These are phyloP conservation scores for Malus hybrid DNA, from an alignment of 331 rosid genomes.

Conservation along the genomic window DNA sequence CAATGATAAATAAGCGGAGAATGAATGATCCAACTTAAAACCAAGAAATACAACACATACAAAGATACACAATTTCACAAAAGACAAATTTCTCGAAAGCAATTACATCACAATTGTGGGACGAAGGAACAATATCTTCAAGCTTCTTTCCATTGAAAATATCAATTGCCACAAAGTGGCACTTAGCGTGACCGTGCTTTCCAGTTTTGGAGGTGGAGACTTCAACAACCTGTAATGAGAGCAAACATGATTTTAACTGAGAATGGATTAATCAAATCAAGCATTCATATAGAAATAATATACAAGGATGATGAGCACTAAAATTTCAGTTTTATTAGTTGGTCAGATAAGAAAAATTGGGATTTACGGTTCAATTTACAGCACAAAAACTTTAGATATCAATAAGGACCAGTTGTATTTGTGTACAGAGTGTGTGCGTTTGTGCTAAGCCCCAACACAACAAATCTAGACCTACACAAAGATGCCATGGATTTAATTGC, in stretches of 20 bases:
- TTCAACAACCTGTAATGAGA: slow-evolving; percentile 49
- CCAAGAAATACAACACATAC: neutral
- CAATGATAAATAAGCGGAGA: neutral
- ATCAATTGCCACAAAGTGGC: slow-evolving; percentile 74
- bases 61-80: neutral
- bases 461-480: neutral
- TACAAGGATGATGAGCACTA: neutral
- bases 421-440: neutral
- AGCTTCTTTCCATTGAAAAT: slow-evolving; percentile 72
- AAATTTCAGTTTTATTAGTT: no score
- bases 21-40: neutral
- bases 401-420: neutral
- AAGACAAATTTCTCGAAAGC: neutral
- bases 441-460: neutral
- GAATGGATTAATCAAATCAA: neutral
- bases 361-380: neutral
- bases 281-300: neutral
- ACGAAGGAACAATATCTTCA: slow-evolving; percentile 73
- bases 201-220: slow-evolving; percentile 80
- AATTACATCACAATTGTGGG: slow-evolving; percentile 68
- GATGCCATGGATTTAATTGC: neutral
- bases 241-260: neutral
- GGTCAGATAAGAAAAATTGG: neutral
- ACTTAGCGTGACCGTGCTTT: slow-evolving; percentile 80
- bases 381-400: neutral